A percentile compares a stretch with the other conserved stretches of the same genome.
phyloP scores from a whole-genome alignment of 495 filamentous ascomycete genomes.

The Penicillium roqueforti region DNA sequence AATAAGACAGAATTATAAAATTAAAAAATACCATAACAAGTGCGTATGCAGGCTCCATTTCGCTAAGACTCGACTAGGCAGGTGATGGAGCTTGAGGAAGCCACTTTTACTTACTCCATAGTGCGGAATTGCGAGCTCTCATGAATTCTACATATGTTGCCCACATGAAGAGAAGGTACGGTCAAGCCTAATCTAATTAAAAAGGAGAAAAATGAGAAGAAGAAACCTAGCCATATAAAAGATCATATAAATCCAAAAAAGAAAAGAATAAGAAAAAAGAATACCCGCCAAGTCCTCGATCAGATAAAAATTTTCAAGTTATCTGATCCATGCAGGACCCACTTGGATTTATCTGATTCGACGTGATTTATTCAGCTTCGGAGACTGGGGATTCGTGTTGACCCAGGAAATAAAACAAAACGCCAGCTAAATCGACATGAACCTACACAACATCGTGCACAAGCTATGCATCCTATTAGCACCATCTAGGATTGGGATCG shows the following conservation, averaged over 20 bases:
- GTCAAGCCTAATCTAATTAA: background rate
- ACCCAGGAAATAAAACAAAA: too few species aligned
- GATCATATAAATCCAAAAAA: background rate
- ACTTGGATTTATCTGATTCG: slow-evolving; percentile 15
- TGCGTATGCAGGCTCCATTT: slow-evolving; percentile 5
- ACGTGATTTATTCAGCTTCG: background rate
- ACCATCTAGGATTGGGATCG: background rate
- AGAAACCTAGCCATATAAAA: background rate
- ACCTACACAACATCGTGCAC: too few species aligned
- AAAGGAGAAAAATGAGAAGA: too few species aligned
- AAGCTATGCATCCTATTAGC: too few species aligned
- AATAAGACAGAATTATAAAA: background rate
- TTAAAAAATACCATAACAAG: background rate
- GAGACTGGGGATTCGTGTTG: too few species aligned
- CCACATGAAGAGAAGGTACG: background rate
- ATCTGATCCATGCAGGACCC: slow-evolving; percentile 34
- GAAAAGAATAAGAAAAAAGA: background rate
- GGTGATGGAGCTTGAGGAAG: background rate
- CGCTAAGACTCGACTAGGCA: slow-evolving; percentile 8
- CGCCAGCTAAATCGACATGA: too few species aligned
- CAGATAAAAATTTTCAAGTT: slow-evolving; percentile 33
- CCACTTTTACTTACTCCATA: background rate
- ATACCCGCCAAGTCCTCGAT: slow-evolving; percentile 12
- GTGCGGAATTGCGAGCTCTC: background rate
- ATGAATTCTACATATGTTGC: background rate